Evolutionary conservation across 108 stramenopile genomes (phyloP).

Genomic region (Skeletonema tropicum): DNA sequence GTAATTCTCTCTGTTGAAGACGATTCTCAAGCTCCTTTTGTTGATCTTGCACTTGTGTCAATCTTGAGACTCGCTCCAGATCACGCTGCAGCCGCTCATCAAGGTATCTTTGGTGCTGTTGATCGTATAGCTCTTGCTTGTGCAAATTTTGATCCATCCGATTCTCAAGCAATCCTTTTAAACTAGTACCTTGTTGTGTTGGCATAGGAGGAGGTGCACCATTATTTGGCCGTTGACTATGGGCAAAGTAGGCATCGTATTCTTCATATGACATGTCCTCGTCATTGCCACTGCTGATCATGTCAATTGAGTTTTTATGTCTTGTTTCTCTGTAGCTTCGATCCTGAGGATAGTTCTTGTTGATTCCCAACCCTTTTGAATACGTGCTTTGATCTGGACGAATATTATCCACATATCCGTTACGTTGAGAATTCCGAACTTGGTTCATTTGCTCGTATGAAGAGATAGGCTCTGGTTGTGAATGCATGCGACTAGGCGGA

Average conservation of each 20-base stretch:
- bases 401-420: not conserved
- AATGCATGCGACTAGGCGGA: not conserved
- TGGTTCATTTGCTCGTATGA: not conserved
- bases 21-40: not conserved
- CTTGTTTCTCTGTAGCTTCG: constrained; percentile 3
- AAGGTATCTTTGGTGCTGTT: not conserved
- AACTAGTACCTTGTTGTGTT: not conserved
- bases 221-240: not conserved
- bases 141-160: not conserved
- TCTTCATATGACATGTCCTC: not conserved
- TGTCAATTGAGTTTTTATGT: not conserved
- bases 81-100: not conserved
- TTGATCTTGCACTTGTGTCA: not conserved
- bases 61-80: not conserved
- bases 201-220: not conserved
- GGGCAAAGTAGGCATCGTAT: constrained; percentile 4
- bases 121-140: constrained; percentile 4
- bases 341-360: constrained; percentile 7
- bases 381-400: not conserved
- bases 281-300: not conserved
- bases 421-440: not conserved
- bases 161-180: not conserved
- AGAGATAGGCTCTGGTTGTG: not conserved
- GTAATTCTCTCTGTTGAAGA: not conserved
- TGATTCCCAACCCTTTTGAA: not conserved